Percentiles rank a stretch among this genome's conserved stretches.
phyloP scores from a whole-genome alignment of 164 flowering plant genomes.

The Cinnamomum chago region DNA sequence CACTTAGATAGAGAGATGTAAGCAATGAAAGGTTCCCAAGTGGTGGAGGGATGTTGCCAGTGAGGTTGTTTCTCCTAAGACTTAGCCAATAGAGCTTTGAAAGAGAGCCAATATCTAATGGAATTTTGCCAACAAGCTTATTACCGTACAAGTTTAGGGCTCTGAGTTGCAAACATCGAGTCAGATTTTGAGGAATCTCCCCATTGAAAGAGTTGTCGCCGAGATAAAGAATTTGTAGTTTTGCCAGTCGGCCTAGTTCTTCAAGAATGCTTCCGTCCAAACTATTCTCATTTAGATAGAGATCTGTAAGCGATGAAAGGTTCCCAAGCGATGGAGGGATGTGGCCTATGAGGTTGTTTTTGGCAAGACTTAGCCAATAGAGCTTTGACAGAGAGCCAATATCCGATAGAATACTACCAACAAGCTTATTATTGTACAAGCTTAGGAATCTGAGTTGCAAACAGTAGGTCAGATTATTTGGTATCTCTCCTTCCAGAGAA shows the following conservation, averaged over 20 bases:
- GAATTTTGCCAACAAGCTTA: not conserved
- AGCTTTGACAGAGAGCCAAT: conserved; percentile 1
- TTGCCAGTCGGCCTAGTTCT: conserved; percentile 24
- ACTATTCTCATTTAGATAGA: not conserved
- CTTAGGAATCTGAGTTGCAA: not conserved
- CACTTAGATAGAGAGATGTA: not conserved
- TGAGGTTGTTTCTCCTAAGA: conserved; percentile 8
- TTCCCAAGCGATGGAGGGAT: conserved; percentile 27
- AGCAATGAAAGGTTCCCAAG: conserved; percentile 20
- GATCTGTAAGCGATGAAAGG: not conserved
- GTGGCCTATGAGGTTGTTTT: conserved; percentile 12
- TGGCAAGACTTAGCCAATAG: not conserved
- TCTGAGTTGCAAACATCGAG: not conserved
- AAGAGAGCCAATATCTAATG: not conserved
- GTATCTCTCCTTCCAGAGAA: conserved; percentile 26
- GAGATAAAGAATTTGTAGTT: conserved; percentile 22
- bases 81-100: not conserved
- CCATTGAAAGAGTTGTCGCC: conserved; percentile 31
- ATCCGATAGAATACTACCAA: not conserved
- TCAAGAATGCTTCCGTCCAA: conserved; percentile 17
- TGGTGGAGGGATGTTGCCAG: conserved; percentile 18
- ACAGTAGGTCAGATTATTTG: conserved; percentile 21
- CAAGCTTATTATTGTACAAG: not conserved
- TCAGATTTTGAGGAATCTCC: conserved; percentile 27
- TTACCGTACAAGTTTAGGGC: not conserved